Conservation (phyloP, 495 filamentous ascomycete genomes). For the Thermothielavioides terrestris region DNA sequence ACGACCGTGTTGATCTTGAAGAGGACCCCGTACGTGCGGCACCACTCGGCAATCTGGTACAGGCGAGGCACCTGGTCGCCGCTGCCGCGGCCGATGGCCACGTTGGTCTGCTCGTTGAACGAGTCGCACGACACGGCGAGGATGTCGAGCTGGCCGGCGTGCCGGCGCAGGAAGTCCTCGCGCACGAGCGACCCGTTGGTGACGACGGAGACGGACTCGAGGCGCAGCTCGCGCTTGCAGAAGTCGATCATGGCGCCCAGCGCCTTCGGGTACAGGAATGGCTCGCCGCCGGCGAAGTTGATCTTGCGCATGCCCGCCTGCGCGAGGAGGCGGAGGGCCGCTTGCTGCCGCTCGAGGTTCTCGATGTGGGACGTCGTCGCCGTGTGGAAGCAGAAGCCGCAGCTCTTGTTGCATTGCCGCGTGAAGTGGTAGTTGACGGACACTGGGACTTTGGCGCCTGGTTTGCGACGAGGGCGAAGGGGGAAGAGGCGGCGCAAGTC, state of each 20-base stretch:
- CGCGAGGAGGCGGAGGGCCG: conserved; percentile 38
- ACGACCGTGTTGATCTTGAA: conserved; percentile 57
- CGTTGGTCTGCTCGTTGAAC: conserved; percentile 47
- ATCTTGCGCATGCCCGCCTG: conserved; percentile 49
- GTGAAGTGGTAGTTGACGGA: conserved; percentile 46
- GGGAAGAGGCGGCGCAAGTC: background rate
- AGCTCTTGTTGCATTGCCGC: conserved; percentile 44
- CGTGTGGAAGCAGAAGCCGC: conserved; percentile 53
- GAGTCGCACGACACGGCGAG: conserved; percentile 50
- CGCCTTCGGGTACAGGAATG: conserved; percentile 45
- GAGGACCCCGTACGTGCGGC: conserved; percentile 39
- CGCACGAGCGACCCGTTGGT: conserved; percentile 13
- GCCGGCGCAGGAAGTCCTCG: conserved; percentile 25
- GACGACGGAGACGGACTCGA: conserved; percentile 24
- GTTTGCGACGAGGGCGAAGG: background rate
- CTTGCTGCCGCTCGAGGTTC: conserved; percentile 31
- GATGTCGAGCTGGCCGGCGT: conserved; percentile 44
- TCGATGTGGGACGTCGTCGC: conserved; percentile 30
- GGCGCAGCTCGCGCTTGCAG: conserved; percentile 41
- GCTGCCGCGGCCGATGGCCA: conserved; percentile 42
- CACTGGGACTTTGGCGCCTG: conserved; percentile 23
- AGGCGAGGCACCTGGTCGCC: conserved; percentile 40
- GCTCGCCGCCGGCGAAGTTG: conserved; percentile 54
- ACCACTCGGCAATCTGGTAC: conserved; percentile 36
- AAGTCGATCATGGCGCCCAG: conserved; percentile 41